A percentile compares a stretch with the other conserved stretches of the same genome.
phyloP scores from a whole-genome alignment of 805 yeast species.

The Cyberlindnera galapagoensis region DNA sequence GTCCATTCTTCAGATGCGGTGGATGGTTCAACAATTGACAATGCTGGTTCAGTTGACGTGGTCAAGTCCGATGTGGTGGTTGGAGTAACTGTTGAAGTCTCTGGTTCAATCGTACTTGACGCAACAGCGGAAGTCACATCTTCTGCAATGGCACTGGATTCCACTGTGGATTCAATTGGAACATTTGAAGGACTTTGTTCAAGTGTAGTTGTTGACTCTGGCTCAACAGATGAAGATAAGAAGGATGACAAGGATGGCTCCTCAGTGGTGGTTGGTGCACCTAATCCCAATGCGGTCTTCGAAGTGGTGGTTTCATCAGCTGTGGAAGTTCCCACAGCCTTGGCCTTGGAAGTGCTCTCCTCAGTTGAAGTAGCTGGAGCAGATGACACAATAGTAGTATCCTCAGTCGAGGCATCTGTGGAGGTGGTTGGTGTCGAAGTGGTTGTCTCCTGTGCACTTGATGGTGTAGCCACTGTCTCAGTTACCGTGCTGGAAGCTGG shows the following conservation, averaged over 20 bases:
- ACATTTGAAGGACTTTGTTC: no score
- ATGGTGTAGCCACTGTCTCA: slow-evolving; percentile 1
- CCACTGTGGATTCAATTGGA: no score
- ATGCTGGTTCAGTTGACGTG: no score
- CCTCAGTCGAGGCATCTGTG: slow-evolving; percentile 2
- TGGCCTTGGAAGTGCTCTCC: no score
- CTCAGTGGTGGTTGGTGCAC: no score
- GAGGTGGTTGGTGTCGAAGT: slow-evolving; percentile 4
- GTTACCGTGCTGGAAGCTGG: slow-evolving; percentile 4
- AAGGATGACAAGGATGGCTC: no score
- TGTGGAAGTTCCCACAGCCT: slow-evolving; percentile 2
- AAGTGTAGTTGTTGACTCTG: no score
- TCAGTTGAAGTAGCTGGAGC: no score
- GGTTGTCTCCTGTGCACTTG: slow-evolving; percentile 1
- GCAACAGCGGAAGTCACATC: no score
- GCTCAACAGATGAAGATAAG: no score
- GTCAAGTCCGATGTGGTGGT: slow-evolving; percentile 2
- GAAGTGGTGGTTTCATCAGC: slow-evolving; percentile 5
- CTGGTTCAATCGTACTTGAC: slow-evolving; percentile 1
- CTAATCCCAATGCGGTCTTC: no score
- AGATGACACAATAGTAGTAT: slow-evolving; percentile 1
- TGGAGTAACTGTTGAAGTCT: slow-evolving; percentile 1
- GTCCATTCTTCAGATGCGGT: slow-evolving; percentile 3
- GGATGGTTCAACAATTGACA: slow-evolving; percentile 1
- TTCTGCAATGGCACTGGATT: no score